Base-by-base conservation (phyloP, 768 basidiomycete genomes). In the Mycena vitilis region DNA sequence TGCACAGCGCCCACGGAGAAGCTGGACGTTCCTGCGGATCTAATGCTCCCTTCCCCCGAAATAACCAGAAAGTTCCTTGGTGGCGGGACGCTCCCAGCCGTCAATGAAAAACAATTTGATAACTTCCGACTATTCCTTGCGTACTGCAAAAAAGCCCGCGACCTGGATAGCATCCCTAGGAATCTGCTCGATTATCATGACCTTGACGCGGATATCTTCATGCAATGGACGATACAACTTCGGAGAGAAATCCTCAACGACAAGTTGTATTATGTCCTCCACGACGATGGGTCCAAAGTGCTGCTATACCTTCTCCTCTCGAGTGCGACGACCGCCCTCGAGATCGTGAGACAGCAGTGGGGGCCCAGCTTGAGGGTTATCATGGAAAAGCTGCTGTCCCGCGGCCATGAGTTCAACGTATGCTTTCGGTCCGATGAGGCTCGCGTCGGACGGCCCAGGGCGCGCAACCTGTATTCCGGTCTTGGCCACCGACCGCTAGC, bases 401-500 rank as follows among this genome's bases (percentile, higher is more conserved):
- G 44, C 6, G 44, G 44, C 20, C 44, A 13, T 45, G 15, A 20
- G 30, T 30, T 30, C 30, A 30, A 30, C 30, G 30, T 18, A 1
- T 45, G 44, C 16, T 16, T 20, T 18, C 44, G 44, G 15, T 45
- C 44, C 16, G 6, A 45, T 6, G 16, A 18, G 6, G 15, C 44
- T 18, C 18, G 15, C 44, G 13, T 18, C 15, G 15, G 6, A 13
- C 15, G 18, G 18, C 15, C 15, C 44, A 6, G 13, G 15, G 13
- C 44, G 44, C 44, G 6, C 25, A 40, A 12, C 18, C 13, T 42
- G 30, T 30, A 52, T 15, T 40, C 60, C 22, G 63, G 68, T n/a
- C 55, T 69, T 10, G 52, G 63, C 20, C 62, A 36, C 22, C 34
- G 59, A 25, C 59, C 63, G 12, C 20, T 13, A 4, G 16, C 54